Base-by-base conservation (phyloP, 2,329 filamentous ascomycete species). In the Ophidiomyces ophidiicola region DNA sequence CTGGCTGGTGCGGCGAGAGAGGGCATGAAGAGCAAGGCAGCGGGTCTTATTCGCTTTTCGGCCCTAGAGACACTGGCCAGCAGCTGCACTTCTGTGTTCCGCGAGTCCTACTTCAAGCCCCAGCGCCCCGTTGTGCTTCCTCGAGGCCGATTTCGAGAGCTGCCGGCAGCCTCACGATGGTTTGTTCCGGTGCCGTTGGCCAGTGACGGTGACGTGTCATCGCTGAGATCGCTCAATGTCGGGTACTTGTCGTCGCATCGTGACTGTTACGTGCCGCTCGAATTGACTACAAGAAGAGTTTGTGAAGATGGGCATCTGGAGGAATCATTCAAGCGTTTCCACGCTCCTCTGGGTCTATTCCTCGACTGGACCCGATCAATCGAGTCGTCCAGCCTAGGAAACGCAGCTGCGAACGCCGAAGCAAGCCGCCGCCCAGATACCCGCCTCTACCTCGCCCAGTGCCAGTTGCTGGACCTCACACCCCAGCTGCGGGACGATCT, bases 371-470 rank as follows among this genome's bases (percentile, higher is more conserved):
- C 63, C 18, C 44, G 41, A 23, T 41, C 41, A 17, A 17, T 36
- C 20, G 50, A 48, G 30, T 46, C 40, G 40, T 32, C 45, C 37
- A 32, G 43, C 43, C 48, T 48, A 14, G 50, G 18, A 6, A 11
- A 8, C 3, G 7, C 25, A 5, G 15, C 29, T 12, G 4, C 10
- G 6, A 20, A 5, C 15, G 8, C n/a, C 51, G 39, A 47, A 45
- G 34, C 44, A 47, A 15, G 48, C 52, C 35, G 37, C 50, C 5
- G 50, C 47, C 4, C 29, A 11, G 38, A 32, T 14, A 12, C 19
- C 21, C 58, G 59, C n/a, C 66, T 94, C 2, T 96, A 96, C 57
- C 78, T 96, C 38, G 87, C 88, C 0, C 90, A 96, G 61, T 81
- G 78, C 10, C 69, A 80, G 21, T 68, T 94, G 2, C 53, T 67